Conservation (phyloP, 176 grass and related monocot species). For the Cenchrus americanus region DNA sequence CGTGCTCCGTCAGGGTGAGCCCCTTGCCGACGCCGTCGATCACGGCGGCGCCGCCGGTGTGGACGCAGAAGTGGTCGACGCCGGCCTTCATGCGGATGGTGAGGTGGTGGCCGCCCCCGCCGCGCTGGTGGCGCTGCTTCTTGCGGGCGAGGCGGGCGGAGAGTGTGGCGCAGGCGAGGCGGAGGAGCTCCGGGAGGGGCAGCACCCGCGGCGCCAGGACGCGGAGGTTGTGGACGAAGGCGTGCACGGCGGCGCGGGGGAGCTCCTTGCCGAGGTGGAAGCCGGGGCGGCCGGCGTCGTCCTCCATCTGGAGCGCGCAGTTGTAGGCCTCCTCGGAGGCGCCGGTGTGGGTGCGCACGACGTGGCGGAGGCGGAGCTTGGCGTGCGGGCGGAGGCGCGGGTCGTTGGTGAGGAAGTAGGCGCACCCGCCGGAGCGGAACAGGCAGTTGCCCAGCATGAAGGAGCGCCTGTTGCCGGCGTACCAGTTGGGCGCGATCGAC, state of each 20-base stretch:
- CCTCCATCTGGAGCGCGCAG: conserved; percentile 90
- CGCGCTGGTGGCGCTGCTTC: not conserved
- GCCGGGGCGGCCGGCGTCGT: conserved; percentile 61
- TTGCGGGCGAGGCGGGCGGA: conserved; percentile 44
- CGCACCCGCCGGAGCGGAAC: conserved; percentile 95
- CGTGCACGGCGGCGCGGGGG: conserved; percentile 65
- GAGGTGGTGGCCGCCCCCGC: not conserved
- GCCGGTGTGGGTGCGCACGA: conserved; percentile 88
- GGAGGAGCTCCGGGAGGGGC: conserved; percentile 62
- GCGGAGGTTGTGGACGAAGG: conserved; percentile 83
- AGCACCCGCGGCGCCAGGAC: conserved; percentile 65
- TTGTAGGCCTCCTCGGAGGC: conserved; percentile 71
- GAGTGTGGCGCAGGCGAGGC: conserved; percentile 38
- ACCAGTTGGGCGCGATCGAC: conserved; percentile 95
- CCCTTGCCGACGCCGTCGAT: conserved; percentile 82
- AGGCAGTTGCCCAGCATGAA: conserved; percentile 98
- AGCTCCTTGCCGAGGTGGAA: conserved; percentile 92
- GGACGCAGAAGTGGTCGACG: conserved; percentile 85
- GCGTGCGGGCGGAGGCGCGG: conserved; percentile 31
- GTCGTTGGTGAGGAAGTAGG: conserved; percentile 82
- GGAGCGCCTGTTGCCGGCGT: conserved; percentile 70
- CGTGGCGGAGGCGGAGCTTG: conserved; percentile 64
- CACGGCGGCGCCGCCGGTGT: conserved; percentile 78
- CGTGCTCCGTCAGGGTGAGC: conserved; percentile 60
- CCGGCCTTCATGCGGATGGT: conserved; percentile 66